phyloP scores from a whole-genome alignment of 192 early-diverging fungal genomes.

The Paraglomus brasilianum region DNA sequence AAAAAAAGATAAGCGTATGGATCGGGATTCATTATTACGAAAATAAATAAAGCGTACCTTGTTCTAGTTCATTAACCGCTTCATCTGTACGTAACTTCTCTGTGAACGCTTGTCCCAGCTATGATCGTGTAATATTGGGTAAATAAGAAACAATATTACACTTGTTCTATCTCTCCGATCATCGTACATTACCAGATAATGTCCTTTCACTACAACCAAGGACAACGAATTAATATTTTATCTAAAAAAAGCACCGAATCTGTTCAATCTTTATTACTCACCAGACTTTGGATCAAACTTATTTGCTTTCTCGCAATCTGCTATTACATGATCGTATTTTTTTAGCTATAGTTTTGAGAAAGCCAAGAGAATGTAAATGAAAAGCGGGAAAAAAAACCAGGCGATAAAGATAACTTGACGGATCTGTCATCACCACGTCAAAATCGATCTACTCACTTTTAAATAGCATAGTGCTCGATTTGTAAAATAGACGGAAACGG shows the following conservation, averaged over 20 bases:
- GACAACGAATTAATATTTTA: background rate
- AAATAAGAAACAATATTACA: background rate
- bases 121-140: slow-evolving; percentile 20
- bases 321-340: slow-evolving; percentile 51
- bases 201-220: slow-evolving; percentile 57
- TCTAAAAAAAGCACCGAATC: background rate
- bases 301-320: slow-evolving; percentile 66
- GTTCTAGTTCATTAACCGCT: slow-evolving; percentile 5
- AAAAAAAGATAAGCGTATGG: background rate
- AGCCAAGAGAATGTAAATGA: background rate
- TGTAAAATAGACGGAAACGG: slow-evolving; percentile 70
- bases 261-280: slow-evolving; percentile 28
- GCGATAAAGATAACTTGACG: background rate
- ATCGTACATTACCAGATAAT: slow-evolving; percentile 57
- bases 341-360: slow-evolving; percentile 41
- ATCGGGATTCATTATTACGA: background rate
- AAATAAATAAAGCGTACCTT: background rate
- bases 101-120: slow-evolving; percentile 51
- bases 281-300: slow-evolving; percentile 63
- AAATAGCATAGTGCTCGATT: slow-evolving; percentile 79
- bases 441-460: slow-evolving; percentile 37
- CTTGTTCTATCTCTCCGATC: background rate
- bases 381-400: background rate
- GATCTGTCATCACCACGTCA: background rate
- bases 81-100: slow-evolving; percentile 45